phyloP scores from a whole-genome alignment of 352 stramenopile species.

The Phytopythium aichiense region DNA sequence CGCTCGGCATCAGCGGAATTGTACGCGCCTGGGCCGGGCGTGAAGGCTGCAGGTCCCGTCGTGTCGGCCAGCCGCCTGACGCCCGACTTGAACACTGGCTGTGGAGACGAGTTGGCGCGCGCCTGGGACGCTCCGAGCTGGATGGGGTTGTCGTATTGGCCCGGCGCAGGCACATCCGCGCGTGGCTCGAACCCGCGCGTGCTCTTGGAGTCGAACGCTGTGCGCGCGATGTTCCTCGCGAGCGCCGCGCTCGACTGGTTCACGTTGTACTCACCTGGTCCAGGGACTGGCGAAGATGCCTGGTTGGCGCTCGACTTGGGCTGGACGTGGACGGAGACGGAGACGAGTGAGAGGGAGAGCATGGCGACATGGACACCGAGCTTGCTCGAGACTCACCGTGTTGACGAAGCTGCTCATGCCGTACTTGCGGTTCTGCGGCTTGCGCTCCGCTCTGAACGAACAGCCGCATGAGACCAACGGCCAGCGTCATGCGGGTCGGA shows the following conservation, averaged over 20 bases:
- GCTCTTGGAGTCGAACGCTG: constrained; percentile 63
- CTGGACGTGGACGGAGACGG: constrained; percentile 7
- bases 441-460: constrained; percentile 29
- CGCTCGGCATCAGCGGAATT: constrained; percentile 60
- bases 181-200: constrained; percentile 44
- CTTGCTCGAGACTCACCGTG: constrained; percentile 22
- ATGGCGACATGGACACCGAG: neutral
- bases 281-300: constrained; percentile 21
- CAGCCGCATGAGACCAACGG: too few relatives aligned
- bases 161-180: constrained; percentile 46
- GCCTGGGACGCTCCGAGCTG: constrained; percentile 30
- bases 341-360: neutral
- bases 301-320: constrained; percentile 31
- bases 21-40: constrained; percentile 59
- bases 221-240: constrained; percentile 49
- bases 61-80: constrained; percentile 37
- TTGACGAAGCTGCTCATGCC: constrained; percentile 65
- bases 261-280: constrained; percentile 53
- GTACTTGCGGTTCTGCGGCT: constrained; percentile 57
- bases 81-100: constrained; percentile 65
- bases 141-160: constrained; percentile 66
- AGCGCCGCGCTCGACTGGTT: constrained; percentile 29
- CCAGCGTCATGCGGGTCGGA: too few relatives aligned
- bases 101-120: constrained; percentile 18
- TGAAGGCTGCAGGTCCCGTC: constrained; percentile 21